phyloP scores from a whole-genome alignment of 108 stramenopile genomes.

The Craspedostauros australis region DNA sequence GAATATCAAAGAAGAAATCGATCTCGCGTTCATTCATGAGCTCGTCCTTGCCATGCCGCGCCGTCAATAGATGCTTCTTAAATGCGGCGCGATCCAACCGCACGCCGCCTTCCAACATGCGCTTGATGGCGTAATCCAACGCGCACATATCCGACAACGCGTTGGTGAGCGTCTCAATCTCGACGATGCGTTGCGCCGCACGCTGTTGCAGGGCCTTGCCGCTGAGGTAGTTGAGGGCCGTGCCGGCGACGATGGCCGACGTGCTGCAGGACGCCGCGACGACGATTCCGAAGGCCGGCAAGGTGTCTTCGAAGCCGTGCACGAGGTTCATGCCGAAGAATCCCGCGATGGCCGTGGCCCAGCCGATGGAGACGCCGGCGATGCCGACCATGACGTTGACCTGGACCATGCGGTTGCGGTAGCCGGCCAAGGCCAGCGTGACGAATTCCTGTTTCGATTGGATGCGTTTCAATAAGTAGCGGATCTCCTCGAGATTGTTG shows the following conservation, averaged over 20 bases:
- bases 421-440: conserved; percentile 63
- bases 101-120: conserved; percentile 12
- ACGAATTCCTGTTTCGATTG: conserved; percentile 86
- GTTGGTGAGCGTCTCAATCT: conserved; percentile 44
- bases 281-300: conserved; percentile 51
- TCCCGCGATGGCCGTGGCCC: conserved; percentile 72
- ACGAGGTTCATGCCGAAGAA: conserved; percentile 90
- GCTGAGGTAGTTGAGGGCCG: conserved; percentile 31
- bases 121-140: conserved; percentile 44
- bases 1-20: conserved; percentile 38
- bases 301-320: conserved; percentile 58
- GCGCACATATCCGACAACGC: conserved; percentile 55
- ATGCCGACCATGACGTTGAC: conserved; percentile 83
- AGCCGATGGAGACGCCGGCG: conserved; percentile 47
- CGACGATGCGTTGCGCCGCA: conserved; percentile 33
- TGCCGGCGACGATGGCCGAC: conserved; percentile 15
- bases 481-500: conserved; percentile 57
- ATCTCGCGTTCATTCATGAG: too few relatives aligned
- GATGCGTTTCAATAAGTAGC: conserved; percentile 58
- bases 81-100: conserved; percentile 24
- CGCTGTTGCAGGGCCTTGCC: conserved; percentile 29
- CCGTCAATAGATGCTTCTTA: conserved; percentile 4
- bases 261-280: conserved; percentile 21
- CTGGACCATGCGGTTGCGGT: conserved; percentile 79
- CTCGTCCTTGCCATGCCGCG: conserved; percentile 17